phyloP scores from a whole-genome alignment of 371 early-diverging fungal genomes.

The Choanephora cucurbitarum region DNA sequence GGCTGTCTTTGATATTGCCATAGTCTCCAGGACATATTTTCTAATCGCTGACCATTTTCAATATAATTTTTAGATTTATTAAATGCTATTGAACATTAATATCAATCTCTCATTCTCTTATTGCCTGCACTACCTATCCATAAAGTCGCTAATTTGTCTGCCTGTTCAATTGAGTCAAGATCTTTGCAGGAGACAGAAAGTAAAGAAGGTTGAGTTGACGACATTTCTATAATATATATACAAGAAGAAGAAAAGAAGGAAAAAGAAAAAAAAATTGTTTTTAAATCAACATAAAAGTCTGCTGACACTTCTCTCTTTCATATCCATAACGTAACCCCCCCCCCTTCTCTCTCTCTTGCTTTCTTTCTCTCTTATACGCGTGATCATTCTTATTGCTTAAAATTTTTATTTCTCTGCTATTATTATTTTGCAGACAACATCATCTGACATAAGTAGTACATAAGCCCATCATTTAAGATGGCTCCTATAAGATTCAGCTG shows the following conservation, averaged over 20 bases:
- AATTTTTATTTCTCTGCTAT: not conserved
- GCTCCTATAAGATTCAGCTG: constrained; percentile 30
- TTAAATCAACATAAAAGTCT: constrained; percentile 4
- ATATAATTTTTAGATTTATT: constrained; percentile 27
- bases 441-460: not conserved
- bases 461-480: constrained; percentile 12
- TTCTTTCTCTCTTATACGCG: not conserved
- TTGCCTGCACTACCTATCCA: constrained; percentile 28
- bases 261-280: constrained; percentile 9
- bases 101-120: not conserved
- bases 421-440: not conserved
- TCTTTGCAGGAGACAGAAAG: constrained; percentile 5
- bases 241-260: constrained; percentile 6
- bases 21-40: constrained; percentile 38
- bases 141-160: constrained; percentile 17
- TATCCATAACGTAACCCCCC: not conserved
- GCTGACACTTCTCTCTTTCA: not conserved
- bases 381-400: constrained; percentile 9
- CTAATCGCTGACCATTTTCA: constrained; percentile 26
- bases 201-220: not conserved
- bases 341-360: not conserved
- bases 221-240: not conserved
- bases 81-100: constrained; percentile 16
- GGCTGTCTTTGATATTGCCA: constrained; percentile 23
- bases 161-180: constrained; percentile 1